Evolutionary conservation across 305 asterid genomes (phyloP).

Genomic region (Solanum hybrid): DNA sequence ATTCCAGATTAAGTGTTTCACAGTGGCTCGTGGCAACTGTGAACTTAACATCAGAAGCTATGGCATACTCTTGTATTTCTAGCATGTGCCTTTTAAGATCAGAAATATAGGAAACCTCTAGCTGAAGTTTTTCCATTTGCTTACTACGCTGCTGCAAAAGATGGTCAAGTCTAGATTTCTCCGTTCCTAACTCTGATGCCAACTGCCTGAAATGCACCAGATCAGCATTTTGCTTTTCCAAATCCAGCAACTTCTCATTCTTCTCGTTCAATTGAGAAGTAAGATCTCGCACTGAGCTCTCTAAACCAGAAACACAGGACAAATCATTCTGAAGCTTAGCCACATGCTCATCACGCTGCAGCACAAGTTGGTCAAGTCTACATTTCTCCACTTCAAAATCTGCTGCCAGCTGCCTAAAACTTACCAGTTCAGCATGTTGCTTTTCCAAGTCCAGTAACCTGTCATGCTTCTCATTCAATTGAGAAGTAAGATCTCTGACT

Average conservation of each 20-base stretch:
- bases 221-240: slow-evolving; percentile 19
- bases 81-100: slow-evolving; percentile 40
- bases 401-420: background rate
- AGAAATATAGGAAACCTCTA: slow-evolving; percentile 26
- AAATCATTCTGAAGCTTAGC: slow-evolving; percentile 36
- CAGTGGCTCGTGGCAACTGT: slow-evolving; percentile 41
- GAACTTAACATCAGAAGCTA: slow-evolving; percentile 54
- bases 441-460: slow-evolving; percentile 28
- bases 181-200: slow-evolving; percentile 47
- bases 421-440: slow-evolving; percentile 32
- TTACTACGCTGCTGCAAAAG: slow-evolving; percentile 38
- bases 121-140: slow-evolving; percentile 37
- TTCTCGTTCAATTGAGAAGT: background rate
- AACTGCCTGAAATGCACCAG: slow-evolving; percentile 39
- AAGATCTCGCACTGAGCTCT: background rate
- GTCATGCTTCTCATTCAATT: slow-evolving; percentile 31
- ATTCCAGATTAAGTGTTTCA: slow-evolving; percentile 33
- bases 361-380: background rate
- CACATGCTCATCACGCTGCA: background rate
- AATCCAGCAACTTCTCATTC: slow-evolving; percentile 2
- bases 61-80: slow-evolving; percentile 43
- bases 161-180: slow-evolving; percentile 49
- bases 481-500: slow-evolving; percentile 42
- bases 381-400: background rate
- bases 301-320: slow-evolving; percentile 22